Conservation (phyloP, 2,329 filamentous ascomycete species). For the Pestalotiopsis sp. region DNA sequence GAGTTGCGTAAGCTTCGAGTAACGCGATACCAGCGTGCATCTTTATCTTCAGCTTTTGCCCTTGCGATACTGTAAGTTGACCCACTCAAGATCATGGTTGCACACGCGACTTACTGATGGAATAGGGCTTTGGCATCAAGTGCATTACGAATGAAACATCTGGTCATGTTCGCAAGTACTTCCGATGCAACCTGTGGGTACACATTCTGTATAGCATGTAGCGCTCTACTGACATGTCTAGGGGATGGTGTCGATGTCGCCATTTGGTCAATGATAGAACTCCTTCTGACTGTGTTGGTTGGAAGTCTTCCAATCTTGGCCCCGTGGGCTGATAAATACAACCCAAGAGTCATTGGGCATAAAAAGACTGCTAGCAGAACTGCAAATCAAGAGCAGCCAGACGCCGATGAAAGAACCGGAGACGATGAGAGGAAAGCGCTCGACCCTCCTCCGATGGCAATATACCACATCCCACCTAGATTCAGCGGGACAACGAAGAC, state of each 20-base stretch:
- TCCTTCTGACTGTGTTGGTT: neutral
- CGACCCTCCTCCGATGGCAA: neutral
- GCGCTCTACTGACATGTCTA: neutral
- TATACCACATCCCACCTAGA: neutral
- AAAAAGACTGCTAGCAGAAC: neutral
- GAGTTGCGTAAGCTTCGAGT: neutral
- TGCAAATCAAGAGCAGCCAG: neutral
- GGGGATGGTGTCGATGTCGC: constrained; percentile 1
- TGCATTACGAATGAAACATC: neutral
- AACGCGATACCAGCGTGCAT: neutral
- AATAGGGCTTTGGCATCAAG: neutral
- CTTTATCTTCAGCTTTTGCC: neutral
- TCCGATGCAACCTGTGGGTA: neutral
- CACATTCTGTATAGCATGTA: neutral
- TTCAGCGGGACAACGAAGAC: neutral
- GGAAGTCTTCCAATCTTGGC: neutral
- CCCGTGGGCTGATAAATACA: neutral
- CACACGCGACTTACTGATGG: neutral
- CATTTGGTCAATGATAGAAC: neutral
- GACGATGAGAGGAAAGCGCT: neutral
- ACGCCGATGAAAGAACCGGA: neutral
- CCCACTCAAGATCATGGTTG: too few relatives aligned
- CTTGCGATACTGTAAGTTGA: neutral
- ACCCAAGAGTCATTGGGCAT: too few relatives aligned
- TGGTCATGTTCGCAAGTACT: neutral